Evolutionary conservation across 2,329 filamentous ascomycete species (phyloP), one percentile per base, ranked within the genome.

Genomic region (Phyllosticta ampelicida): DNA sequence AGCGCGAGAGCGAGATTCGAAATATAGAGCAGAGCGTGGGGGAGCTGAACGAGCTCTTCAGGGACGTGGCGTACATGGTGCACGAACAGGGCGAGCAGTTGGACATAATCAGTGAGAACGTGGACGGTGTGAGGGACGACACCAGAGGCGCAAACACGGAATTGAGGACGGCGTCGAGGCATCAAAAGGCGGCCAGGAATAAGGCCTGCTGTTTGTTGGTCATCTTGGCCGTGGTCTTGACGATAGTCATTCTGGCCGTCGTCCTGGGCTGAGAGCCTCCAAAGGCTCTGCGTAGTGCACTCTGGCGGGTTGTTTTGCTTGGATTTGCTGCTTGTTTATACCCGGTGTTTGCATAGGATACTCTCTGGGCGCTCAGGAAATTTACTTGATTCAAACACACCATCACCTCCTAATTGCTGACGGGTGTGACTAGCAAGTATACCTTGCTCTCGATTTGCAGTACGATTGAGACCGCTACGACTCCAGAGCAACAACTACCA

Each of bases 1-100:
- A 99, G 78, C 90, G 95, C 56, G 94, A 99, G 73, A 85, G 90
- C 59, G 94, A 99, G 76, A 99, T 99, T 64, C 86, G 91, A 62
- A 95, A 95, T 70, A 99, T 99, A 67, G 94, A 97, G 75, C 91
- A 96, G 73, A 90, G 89, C 58, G 94, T 99, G 6, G 88, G 88
- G 58, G 94, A 99, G 68, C 77, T 99, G 62, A 99, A 99, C 67
- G 94, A 97, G 68, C 80, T 99, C 50, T 99, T 99, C 79, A 82
- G 91, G 62, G 92, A 99, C 76, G 90, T 99, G n/a, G 94, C 92
- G 52, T 90, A 96, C 72, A 96, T 99, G 72, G 91, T 99, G 54
- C 84, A 84, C 61, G 92, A 97, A 74, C 94, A 99, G 75, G 94
- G 94, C 54, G 88, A 90, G 65, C 84, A 89, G 73, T 78, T 99